Base-by-base conservation (phyloP, 108 stramenopile genomes). In the Skeletonema grethae region DNA sequence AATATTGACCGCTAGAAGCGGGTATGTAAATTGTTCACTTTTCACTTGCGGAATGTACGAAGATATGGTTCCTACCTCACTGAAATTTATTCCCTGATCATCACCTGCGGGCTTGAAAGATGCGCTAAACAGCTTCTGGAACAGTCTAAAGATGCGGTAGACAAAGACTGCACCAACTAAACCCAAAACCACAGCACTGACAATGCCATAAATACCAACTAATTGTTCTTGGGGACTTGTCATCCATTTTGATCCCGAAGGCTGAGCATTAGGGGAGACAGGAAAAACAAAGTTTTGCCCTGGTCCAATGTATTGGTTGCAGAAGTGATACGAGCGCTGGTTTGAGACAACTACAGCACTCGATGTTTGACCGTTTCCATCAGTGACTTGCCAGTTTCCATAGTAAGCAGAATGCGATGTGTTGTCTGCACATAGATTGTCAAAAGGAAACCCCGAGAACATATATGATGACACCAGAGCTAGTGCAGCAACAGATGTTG, bases 391-490 rank as follows among this genome's bases (percentile, higher is more conserved):
- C 82, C 82, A 82, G 8, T 45, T 79, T 0, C 82, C 82, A 57
- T 75, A 82, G 57, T 74, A 84, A 22, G 82, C 79, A 7, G 78
- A 76, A 67, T 72, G 69, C 3, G 76, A 79, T 39, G 67, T 65
- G 48, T 80, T 55, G n/a, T 84, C 82, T 8, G 63, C 59, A 62
- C 95, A 96, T 11, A 96, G 58, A 70, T 93, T 94, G 73, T 96
- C 95, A 65, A 75, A 96, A 15, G 93, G 90, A 65, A 94, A 96
- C 2, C 89, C 91, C 0, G 86, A 57, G 85, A 90, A 96, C 59
- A 79, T 83, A 66, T 91, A 96, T 1, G 90, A 81, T 4, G 89
- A 91, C 20, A 84, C 36, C 35, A 96, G 41, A 11, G 90, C 91
- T 86, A 92, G 82, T 1, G 82, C 83, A 25, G 70, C 77, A 61